Base-by-base conservation (phyloP, 163 green algal genomes). In the Scenedesmus sp. region DNA sequence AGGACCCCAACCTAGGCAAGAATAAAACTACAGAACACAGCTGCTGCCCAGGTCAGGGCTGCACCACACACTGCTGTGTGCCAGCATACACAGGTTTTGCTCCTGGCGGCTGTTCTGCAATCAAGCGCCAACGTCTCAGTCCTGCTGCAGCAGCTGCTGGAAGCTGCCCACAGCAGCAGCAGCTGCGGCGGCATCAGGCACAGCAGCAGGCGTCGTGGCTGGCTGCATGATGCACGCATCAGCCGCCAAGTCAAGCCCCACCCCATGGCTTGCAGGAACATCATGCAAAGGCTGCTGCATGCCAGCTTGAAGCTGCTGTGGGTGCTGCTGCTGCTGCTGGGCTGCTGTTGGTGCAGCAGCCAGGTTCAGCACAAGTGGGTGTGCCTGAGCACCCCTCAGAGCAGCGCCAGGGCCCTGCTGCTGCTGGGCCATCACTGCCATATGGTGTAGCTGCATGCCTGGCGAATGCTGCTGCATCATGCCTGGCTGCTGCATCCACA, bases 391-490 rank as follows among this genome's bases (percentile, higher is more conserved):
- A 15, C 61, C 61, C 13, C 15, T n/a, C 1, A n/a, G 9, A 42
- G 42, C 42, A 30, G 37, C 43, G 9, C 13, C 43, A 20, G 42
- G 15, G 61, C 43, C 37, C 10, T 68, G 61, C 84, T 83, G 83
- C 59, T 79, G 44, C 61, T 61, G 61, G 10, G 72, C 61, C 65
- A 83, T 40, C 43, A 82, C 72, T 68, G 83, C 40, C n/a, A 35
- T 26, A n/a, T 89, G 83, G 61, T 89, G 83, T 10, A 82, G 24
- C 42, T 85, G 56, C 68, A 83, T 16, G 13, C 65, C 61, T 37
- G n/a, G 65, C 61, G 65, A 49, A 40, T 82, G 83, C 78, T 61
- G 42, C 78, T 81, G 56, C 53, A 44, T 35, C 15, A 43, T 37
- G 18, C 16, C 4, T 33, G 40, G 73, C 79, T 85, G 79, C 79